Evolutionary conservation across 192 early-diverging fungal genomes (phyloP).

Genomic region (Phlyctochytrium arcticum): DNA sequence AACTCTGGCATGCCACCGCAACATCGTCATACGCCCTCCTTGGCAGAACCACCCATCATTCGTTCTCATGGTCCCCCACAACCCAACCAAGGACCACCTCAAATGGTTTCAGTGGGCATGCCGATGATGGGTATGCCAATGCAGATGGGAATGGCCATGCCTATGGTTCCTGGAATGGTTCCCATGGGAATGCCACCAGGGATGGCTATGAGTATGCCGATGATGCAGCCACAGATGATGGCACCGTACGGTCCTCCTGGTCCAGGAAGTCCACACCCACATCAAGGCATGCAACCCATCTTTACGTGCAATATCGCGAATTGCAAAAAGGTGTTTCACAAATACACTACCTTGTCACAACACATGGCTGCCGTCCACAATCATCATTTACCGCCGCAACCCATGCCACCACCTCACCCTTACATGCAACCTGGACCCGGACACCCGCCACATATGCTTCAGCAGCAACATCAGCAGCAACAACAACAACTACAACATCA

Average conservation of each 20-base stretch:
- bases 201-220: neutral
- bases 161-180: neutral
- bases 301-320: constrained; percentile 7
- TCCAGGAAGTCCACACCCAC: no score
- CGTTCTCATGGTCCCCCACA: neutral
- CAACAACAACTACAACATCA: constrained; percentile 16
- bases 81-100: neutral
- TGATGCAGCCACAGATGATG: neutral
- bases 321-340: constrained; percentile 13
- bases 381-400: constrained; percentile 8
- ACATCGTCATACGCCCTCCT: neutral
- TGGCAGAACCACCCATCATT: neutral
- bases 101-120: neutral
- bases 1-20: neutral
- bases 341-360: constrained; percentile 2
- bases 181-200: neutral
- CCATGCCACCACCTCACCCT: neutral
- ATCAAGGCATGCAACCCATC: neutral
- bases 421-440: neutral
- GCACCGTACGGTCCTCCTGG: neutral
- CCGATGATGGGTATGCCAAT: neutral
- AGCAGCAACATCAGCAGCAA: neutral
- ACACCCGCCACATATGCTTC: neutral
- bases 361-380: constrained; percentile 1
- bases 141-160: neutral